phyloP scores from a whole-genome alignment of 768 basidiomycete genomes.

The Tylopilus vinaceipallidus region DNA sequence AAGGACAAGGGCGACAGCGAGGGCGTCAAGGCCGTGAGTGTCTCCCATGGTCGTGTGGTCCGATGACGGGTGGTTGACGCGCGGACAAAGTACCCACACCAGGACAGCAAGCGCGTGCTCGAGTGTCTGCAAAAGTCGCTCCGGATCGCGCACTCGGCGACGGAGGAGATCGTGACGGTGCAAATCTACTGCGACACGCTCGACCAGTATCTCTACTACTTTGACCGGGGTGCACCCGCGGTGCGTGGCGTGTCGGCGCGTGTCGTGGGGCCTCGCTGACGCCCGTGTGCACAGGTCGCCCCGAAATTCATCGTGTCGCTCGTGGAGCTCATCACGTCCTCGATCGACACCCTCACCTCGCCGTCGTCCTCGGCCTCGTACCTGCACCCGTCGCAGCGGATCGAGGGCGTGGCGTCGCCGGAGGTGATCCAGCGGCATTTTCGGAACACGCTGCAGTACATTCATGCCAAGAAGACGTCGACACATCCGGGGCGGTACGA shows the following conservation, averaged over 20 bases:
- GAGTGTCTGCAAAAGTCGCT: slow-evolving; percentile 97
- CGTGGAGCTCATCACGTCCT: slow-evolving; percentile 92
- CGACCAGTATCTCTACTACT: slow-evolving; percentile 94
- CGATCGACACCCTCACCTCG: slow-evolving; percentile 87
- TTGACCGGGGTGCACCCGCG: slow-evolving; percentile 89
- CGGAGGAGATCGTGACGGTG: slow-evolving; percentile 95
- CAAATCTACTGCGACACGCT: slow-evolving; percentile 96
- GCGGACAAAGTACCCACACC: no score
- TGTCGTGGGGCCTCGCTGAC: no score
- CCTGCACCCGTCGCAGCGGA: slow-evolving; percentile 83
- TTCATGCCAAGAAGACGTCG: slow-evolving; percentile 66
- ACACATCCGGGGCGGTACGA: slow-evolving; percentile 57
- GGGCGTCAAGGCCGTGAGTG: slow-evolving; percentile 52
- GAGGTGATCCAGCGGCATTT: slow-evolving; percentile 96
- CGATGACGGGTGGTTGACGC: no score
- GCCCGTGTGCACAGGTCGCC: slow-evolving; percentile 73
- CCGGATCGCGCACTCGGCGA: slow-evolving; percentile 93
- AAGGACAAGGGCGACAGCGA: slow-evolving; percentile 41
- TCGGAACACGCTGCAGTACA: slow-evolving; percentile 83
- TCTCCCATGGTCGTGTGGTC: no score
- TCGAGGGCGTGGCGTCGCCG: slow-evolving; percentile 90
- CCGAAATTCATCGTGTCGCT: slow-evolving; percentile 96
- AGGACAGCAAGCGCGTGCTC: slow-evolving; percentile 78
- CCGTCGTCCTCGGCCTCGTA: slow-evolving; percentile 47
- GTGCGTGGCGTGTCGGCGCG: slow-evolving; percentile 46